Evolutionary conservation across 176 grass and related monocot genomes (phyloP).

Genomic region (Aegilops sharonensis): DNA sequence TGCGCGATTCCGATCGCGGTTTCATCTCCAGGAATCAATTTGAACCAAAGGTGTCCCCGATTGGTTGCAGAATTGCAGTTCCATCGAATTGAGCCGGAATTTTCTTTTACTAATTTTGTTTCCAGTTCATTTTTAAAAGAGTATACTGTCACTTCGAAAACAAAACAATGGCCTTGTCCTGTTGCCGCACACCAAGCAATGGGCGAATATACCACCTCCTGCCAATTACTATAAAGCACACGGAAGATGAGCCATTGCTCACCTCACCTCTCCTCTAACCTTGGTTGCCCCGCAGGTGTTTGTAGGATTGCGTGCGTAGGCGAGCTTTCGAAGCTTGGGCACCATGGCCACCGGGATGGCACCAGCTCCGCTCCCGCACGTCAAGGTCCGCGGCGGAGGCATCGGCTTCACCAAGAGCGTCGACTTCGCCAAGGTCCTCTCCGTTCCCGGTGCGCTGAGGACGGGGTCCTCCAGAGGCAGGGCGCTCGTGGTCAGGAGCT

Average conservation of each 20-base stretch:
- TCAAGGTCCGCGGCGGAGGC: conserved; percentile 50
- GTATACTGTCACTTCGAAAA: background rate
- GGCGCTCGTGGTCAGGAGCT: conserved; percentile 54
- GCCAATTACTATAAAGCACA: conserved; percentile 12
- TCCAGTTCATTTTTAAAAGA: background rate
- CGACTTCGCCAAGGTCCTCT: conserved; percentile 77
- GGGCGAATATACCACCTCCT: conserved; percentile 40
- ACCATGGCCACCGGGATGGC: conserved; percentile 65
- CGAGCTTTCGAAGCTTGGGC: conserved; percentile 6
- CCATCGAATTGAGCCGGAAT: no score
- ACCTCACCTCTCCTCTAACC: background rate
- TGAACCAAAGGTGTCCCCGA: no score
- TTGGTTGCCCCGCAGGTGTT: conserved; percentile 38
- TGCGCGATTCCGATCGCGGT: background rate
- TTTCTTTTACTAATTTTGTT: background rate
- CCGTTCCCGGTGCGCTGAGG: conserved; percentile 30
- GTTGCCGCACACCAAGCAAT: background rate
- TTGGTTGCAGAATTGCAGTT: no score
- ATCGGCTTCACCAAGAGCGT: conserved; percentile 68
- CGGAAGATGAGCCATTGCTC: background rate
- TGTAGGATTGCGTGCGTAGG: conserved; percentile 44
- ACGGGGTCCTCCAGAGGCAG: conserved; percentile 35
- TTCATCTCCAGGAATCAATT: background rate
- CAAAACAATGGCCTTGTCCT: conserved; percentile 26
- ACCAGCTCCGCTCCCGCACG: conserved; percentile 61